phyloP scores from a whole-genome alignment of 495 filamentous ascomycete species.

The Opeltia flavorubescens region DNA sequence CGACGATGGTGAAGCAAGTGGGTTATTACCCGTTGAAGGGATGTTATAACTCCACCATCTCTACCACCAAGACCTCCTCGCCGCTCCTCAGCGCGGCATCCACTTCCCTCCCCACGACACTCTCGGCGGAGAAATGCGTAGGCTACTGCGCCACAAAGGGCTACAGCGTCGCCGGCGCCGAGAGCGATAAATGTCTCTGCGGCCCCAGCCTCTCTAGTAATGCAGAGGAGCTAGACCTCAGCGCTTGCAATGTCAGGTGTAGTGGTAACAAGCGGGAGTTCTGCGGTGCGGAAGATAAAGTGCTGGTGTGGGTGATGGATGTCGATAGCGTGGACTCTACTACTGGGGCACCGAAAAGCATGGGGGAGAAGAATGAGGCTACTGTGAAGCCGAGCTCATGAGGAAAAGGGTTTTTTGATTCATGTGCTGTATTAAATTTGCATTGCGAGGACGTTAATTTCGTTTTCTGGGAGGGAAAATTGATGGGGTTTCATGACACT shows the following conservation, averaged over 20 bases:
- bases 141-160: slow-evolving; percentile 22
- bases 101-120: slow-evolving; percentile 17
- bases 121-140: slow-evolving; percentile 30
- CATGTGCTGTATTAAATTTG: not conserved
- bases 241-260: not conserved
- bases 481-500: no score
- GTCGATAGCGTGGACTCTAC: not conserved
- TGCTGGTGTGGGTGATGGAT: not conserved
- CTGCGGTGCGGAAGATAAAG: not conserved
- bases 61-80: slow-evolving; percentile 2
- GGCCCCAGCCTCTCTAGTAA: not conserved
- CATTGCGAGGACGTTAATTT: not conserved
- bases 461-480: not conserved
- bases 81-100: slow-evolving; percentile 14
- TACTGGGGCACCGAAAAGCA: not conserved
- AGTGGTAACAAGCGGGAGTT: slow-evolving; percentile 9
- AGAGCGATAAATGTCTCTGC: slow-evolving; percentile 23
- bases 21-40: slow-evolving; percentile 12
- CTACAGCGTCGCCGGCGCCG: slow-evolving; percentile 22
- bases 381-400: not conserved
- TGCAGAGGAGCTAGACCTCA: not conserved
- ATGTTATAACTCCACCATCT: slow-evolving; percentile 22
- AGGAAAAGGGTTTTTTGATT: not conserved
- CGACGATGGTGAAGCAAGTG: slow-evolving; percentile 14
- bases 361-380: not conserved